Percentiles rank a stretch among this genome's conserved stretches.
phyloP scores from a whole-genome alignment of 2,329 filamentous ascomycete species.

The Colletotrichum godetiae region DNA sequence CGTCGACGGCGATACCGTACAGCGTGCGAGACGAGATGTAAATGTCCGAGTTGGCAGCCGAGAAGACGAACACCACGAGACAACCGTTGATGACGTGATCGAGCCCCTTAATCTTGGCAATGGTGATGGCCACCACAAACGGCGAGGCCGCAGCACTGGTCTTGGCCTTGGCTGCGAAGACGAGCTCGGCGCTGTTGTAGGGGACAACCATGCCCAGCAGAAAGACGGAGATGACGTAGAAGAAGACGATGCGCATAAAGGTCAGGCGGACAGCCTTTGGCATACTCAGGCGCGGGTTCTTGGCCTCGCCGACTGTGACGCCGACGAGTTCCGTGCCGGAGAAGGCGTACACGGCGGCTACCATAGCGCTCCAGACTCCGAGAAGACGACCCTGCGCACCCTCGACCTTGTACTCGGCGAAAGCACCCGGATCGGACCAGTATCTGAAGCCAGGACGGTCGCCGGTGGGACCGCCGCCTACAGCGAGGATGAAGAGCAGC shows the following conservation, averaged over 20 bases:
- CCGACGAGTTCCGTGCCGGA: constrained; percentile 73
- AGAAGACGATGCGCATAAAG: constrained; percentile 76
- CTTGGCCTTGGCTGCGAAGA: constrained; percentile 53
- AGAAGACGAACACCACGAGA: constrained; percentile 25
- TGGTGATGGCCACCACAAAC: constrained; percentile 24
- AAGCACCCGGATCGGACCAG: constrained; percentile 56
- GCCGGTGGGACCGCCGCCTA: constrained; percentile 51
- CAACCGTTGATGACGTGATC: constrained; percentile 30
- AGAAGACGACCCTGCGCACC: constrained; percentile 51
- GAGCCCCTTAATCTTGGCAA: constrained; percentile 23
- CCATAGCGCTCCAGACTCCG: constrained; percentile 51
- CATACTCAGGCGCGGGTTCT: constrained; percentile 75
- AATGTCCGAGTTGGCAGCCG: constrained; percentile 22
- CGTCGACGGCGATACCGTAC: constrained; percentile 52
- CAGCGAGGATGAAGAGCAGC: constrained; percentile 49
- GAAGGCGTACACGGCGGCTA: constrained; percentile 53
- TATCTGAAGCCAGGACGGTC: constrained; percentile 55
- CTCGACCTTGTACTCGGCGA: constrained; percentile 48
- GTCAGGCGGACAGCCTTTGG: constrained; percentile 76
- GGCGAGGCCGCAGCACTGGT: constrained; percentile 42
- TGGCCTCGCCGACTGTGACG: constrained; percentile 75
- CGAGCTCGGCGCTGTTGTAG: constrained; percentile 61
- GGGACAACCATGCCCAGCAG: constrained; percentile 76
- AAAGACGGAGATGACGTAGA: constrained; percentile 74
- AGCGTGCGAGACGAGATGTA: constrained; percentile 55